These are phyloP conservation scores for Aspergillus carlsbadensis DNA, from an alignment of 495 filamentous ascomycete species.

Conservation along the genomic window DNA sequence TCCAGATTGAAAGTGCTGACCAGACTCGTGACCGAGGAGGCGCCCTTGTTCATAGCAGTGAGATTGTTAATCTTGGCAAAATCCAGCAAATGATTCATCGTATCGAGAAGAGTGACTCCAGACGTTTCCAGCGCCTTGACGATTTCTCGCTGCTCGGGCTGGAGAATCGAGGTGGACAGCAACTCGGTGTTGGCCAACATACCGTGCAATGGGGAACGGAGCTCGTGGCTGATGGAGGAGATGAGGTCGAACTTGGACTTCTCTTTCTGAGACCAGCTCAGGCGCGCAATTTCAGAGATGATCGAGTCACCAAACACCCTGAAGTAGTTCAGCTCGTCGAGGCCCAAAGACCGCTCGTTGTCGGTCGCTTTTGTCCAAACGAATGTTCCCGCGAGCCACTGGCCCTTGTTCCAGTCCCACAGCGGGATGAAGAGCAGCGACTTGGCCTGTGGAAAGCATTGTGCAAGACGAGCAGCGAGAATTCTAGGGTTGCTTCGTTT, in stretches of 20 bases:
- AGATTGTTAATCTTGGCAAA: slow-evolving; percentile 56
- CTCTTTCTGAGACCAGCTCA: slow-evolving; percentile 48
- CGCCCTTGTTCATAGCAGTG: slow-evolving; percentile 16
- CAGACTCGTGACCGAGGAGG: slow-evolving; percentile 5
- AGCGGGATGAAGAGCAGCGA: slow-evolving; percentile 59
- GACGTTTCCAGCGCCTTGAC: slow-evolving; percentile 62
- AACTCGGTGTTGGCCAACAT: slow-evolving; percentile 66
- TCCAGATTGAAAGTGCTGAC: slow-evolving; percentile 21
- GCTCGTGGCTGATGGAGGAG: slow-evolving; percentile 70
- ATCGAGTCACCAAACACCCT: slow-evolving; percentile 61
- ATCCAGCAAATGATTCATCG: slow-evolving; percentile 64
- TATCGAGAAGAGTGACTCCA: slow-evolving; percentile 63
- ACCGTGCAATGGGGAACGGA: slow-evolving; percentile 69
- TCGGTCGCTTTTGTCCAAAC: slow-evolving; percentile 50
- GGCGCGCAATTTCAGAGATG: slow-evolving; percentile 58
- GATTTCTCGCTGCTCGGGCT: slow-evolving; percentile 53
- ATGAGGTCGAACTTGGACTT: slow-evolving; percentile 69
- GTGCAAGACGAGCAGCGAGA: slow-evolving; percentile 9
- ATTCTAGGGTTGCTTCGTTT: neutral
- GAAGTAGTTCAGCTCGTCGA: slow-evolving; percentile 53
- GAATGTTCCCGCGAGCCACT: slow-evolving; percentile 63
- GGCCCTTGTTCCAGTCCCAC: slow-evolving; percentile 59
- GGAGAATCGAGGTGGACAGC: slow-evolving; percentile 52
- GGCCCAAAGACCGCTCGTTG: slow-evolving; percentile 37
- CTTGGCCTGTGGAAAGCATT: slow-evolving; percentile 49